Evolutionary conservation across 192 early-diverging fungal species (phyloP).

Genomic region (Coemansia sp.): DNA sequence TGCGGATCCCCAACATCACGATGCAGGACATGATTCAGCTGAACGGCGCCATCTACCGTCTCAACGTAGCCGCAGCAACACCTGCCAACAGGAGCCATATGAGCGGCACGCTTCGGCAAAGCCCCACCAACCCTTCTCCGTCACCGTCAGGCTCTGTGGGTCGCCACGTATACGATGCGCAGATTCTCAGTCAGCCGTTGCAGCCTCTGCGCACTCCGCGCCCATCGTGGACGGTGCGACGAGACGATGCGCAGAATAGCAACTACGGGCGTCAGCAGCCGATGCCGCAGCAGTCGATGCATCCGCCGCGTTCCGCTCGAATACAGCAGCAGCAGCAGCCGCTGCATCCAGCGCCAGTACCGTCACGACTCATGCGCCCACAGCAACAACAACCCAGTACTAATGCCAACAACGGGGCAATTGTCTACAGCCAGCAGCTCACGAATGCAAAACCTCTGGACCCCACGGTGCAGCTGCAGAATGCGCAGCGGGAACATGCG

Average conservation of each 20-base stretch:
- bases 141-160: neutral
- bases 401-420: neutral
- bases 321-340: slow-evolving; percentile 20
- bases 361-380: neutral
- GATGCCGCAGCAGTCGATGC: slow-evolving; percentile 19
- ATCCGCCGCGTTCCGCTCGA: slow-evolving; percentile 29
- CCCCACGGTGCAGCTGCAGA: slow-evolving; percentile 14
- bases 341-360: neutral
- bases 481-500: neutral
- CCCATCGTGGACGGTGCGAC: slow-evolving; percentile 48
- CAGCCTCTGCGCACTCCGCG: slow-evolving; percentile 45
- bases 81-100: slow-evolving; percentile 42
- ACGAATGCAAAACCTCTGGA: slow-evolving; percentile 16
- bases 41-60: slow-evolving; percentile 48
- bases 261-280: no score
- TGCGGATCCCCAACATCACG: slow-evolving; percentile 40
- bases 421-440: slow-evolving; percentile 7
- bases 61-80: slow-evolving; percentile 35
- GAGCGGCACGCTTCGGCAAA: slow-evolving; percentile 26
- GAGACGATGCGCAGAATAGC: slow-evolving; percentile 27
- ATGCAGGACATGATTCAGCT: slow-evolving; percentile 54
- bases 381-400: neutral
- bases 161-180: slow-evolving; percentile 12
- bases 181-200: slow-evolving; percentile 41
- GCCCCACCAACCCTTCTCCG: neutral